A percentile compares a stretch with the other conserved stretches of the same genome.
Conservation (phyloP, 2,329 filamentous ascomycete genomes). For the Paecilomyces dactylethromorphus region DNA sequence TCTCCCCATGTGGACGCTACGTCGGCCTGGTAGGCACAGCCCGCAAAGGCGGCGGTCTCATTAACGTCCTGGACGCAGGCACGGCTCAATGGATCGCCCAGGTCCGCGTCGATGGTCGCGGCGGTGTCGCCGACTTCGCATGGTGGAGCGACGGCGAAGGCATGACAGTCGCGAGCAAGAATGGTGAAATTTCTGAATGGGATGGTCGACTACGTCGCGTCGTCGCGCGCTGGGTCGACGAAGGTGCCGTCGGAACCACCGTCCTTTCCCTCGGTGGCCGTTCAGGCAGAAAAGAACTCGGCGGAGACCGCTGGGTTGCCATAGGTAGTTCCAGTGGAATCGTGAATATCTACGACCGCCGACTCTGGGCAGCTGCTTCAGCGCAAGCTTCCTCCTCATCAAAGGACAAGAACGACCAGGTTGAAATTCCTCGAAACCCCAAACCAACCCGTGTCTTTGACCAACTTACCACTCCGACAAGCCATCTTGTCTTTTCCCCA, state of each 20-base stretch:
- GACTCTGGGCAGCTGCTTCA: constrained; percentile 45
- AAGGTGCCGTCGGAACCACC: constrained; percentile 80
- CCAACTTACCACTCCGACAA: constrained; percentile 81
- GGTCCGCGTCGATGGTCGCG: constrained; percentile 71
- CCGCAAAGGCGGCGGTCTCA: constrained; percentile 76
- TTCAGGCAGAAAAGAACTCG: constrained; percentile 39
- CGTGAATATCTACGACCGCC: constrained; percentile 87
- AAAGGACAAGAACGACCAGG: constrained; percentile 22
- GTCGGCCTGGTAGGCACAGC: constrained; percentile 76
- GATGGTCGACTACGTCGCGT: constrained; percentile 62
- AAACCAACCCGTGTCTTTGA: constrained; percentile 69
- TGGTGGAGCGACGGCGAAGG: constrained; percentile 88
- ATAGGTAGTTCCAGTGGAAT: constrained; percentile 82
- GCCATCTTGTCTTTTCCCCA: constrained; percentile 70
- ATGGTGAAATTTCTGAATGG: constrained; percentile 88
- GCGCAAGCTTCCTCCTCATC: constrained; percentile 26
- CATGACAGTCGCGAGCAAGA: constrained; percentile 74
- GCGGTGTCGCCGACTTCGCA: constrained; percentile 81
- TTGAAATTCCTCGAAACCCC: constrained; percentile 58
- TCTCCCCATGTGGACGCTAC: constrained; percentile 79
- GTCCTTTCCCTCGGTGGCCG: constrained; percentile 66
- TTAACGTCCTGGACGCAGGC: constrained; percentile 74
- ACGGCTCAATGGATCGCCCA: constrained; percentile 85
- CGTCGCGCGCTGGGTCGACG: constrained; percentile 78
- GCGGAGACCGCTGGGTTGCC: constrained; percentile 82